These are phyloP conservation scores for Gossypium australe DNA, from an alignment of 345 rosid genomes.

Conservation along the genomic window DNA sequence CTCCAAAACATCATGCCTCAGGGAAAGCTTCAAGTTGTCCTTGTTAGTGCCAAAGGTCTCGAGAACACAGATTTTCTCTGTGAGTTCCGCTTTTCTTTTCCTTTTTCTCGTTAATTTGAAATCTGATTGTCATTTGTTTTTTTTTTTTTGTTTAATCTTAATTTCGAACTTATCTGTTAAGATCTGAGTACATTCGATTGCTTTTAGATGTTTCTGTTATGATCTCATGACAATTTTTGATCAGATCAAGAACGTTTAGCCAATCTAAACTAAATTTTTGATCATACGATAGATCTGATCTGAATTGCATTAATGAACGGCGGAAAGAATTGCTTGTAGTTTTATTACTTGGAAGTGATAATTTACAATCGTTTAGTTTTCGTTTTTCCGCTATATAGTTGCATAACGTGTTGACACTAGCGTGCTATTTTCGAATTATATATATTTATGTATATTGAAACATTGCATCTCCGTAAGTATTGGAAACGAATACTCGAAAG, in stretches of 20 bases:
- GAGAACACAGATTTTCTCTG: conserved; percentile 50
- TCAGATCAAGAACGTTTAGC: neutral
- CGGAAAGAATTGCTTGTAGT: neutral
- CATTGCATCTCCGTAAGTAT: neutral
- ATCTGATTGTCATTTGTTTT: neutral
- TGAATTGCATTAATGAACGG: neutral
- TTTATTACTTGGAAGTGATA: neutral
- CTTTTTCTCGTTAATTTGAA: neutral
- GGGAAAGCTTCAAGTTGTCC: conserved; percentile 65
- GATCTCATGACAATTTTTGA: neutral
- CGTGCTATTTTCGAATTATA: too few species aligned
- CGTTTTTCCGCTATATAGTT: neutral
- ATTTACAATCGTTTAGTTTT: neutral
- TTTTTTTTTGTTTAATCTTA: neutral
- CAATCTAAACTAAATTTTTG: neutral
- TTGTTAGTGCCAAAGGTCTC: conserved; percentile 59
- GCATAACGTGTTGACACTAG: neutral
- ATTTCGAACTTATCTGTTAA: neutral
- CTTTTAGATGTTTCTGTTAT: neutral
- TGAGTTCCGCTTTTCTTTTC: conserved; percentile 16
- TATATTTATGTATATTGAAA: too few species aligned
- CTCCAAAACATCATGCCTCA: conserved; percentile 33
- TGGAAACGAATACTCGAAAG: neutral
- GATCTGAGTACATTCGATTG: conserved; percentile 7
- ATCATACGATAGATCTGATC: neutral